phyloP scores from a whole-genome alignment of 1,284 basidiomycete genomes.

The Tilletia horrida region DNA sequence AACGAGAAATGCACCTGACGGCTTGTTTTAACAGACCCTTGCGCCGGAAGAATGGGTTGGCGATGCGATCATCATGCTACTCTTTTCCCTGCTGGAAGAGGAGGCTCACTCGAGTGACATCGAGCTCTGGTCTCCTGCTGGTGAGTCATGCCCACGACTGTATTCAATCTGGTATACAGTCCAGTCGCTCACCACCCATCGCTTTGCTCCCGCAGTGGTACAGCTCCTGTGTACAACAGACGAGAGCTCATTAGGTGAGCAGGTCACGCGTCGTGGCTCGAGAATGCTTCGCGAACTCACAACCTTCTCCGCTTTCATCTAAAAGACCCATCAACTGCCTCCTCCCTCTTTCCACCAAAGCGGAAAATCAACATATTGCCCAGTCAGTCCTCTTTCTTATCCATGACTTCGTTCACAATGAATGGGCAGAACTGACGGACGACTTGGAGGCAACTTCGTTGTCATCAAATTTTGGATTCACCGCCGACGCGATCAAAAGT shows the following conservation, averaged over 20 bases:
- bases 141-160: neutral
- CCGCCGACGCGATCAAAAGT: no score
- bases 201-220: neutral
- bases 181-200: no score
- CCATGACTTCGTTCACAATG: neutral
- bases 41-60: slow-evolving; percentile 4
- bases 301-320: neutral
- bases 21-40: slow-evolving; percentile 3
- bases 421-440: no score
- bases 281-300: no score
- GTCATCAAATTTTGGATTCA: no score
- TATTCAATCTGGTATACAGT: no score
- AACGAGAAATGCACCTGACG: no score
- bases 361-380: slow-evolving; percentile 5
- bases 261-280: no score
- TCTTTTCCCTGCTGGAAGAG: slow-evolving; percentile 12
- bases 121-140: slow-evolving; percentile 14
- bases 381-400: neutral
- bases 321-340: neutral
- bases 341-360: slow-evolving; percentile 1
- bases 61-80: slow-evolving; percentile 12
- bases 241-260: neutral
- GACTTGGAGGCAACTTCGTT: no score
- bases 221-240: neutral
- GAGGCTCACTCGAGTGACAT: slow-evolving; percentile 1